Conservation (phyloP, 2,329 filamentous ascomycete species). For the Pseudofabraea citricarpa region DNA sequence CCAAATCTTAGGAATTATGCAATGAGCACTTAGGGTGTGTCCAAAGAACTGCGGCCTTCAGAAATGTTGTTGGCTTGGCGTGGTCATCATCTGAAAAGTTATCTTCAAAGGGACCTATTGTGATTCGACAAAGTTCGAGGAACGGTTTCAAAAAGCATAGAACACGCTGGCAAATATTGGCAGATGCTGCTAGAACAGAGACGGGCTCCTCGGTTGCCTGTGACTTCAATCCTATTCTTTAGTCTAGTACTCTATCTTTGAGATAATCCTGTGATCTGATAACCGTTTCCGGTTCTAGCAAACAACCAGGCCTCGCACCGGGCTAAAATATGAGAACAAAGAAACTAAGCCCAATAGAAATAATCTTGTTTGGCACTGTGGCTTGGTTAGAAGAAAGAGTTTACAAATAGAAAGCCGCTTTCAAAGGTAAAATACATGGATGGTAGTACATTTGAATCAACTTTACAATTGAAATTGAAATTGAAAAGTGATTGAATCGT, state of each 20-base stretch:
- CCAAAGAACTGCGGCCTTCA: too few relatives aligned
- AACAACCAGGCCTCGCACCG: background rate
- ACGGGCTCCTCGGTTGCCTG: background rate
- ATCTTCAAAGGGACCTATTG: too few relatives aligned
- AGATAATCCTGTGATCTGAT: background rate
- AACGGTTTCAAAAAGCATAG: background rate
- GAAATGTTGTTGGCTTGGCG: too few relatives aligned
- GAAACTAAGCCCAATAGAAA: background rate
- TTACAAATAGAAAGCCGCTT: slow-evolving; percentile 4
- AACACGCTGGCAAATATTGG: slow-evolving; percentile 1
- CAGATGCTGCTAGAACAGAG: background rate
- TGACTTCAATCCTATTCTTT: background rate
- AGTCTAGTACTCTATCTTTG: background rate
- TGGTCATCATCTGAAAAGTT: too few relatives aligned
- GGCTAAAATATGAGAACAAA: slow-evolving; percentile 2
- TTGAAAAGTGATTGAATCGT: too few relatives aligned
- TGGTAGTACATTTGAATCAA: too few relatives aligned
- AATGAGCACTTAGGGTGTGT: too few relatives aligned
- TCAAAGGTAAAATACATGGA: too few relatives aligned
- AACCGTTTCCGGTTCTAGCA: background rate
- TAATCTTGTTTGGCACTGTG: slow-evolving; percentile 1
- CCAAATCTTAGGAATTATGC: too few relatives aligned
- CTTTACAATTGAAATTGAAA: too few relatives aligned
- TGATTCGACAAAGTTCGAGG: background rate
- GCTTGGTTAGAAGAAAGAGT: slow-evolving; percentile 6